phyloP scores from a whole-genome alignment of 2,329 filamentous ascomycete genomes.

The Stenocarpella maydis region DNA sequence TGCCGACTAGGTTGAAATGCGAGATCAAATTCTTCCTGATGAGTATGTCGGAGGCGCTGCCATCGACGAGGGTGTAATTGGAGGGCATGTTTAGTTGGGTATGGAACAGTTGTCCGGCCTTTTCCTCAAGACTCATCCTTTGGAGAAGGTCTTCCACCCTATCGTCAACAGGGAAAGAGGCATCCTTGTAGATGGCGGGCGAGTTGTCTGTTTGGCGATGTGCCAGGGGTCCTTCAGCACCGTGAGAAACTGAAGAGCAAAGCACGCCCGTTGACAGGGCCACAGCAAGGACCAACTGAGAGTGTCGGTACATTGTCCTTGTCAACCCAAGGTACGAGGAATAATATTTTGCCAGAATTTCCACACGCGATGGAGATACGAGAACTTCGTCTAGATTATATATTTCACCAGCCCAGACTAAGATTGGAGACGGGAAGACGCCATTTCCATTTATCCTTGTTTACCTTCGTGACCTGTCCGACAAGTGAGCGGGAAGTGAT shows the following conservation, averaged over 20 bases:
- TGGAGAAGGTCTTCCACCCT: conserved; percentile 21
- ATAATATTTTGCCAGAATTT: not conserved
- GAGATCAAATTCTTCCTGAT: conserved; percentile 30
- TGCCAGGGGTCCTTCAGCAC: not conserved
- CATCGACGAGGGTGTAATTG: not conserved
- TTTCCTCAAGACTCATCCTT: conserved; percentile 25
- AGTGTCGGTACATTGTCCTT: not conserved
- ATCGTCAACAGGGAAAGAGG: not conserved
- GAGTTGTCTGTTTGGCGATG: not conserved
- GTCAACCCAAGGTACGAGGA: not conserved
- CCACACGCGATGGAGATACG: not conserved
- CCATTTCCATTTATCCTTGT: not conserved
- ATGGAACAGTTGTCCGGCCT: conserved; percentile 22
- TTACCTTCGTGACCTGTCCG: no score
- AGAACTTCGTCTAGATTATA: not conserved
- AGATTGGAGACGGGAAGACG: not conserved
- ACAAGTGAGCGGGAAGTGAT: not conserved
- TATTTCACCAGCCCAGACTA: not conserved
- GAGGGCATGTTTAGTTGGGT: conserved; percentile 12
- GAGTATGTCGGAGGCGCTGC: conserved; percentile 6
- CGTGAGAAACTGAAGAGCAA: not conserved
- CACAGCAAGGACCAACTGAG: not conserved
- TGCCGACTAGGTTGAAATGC: conserved; percentile 37
- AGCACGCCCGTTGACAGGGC: conserved; percentile 1
- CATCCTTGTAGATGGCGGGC: conserved; percentile 5